Evolutionary conservation across 2,329 filamentous ascomycete genomes (phyloP), one percentile per base, ranked within the genome.

Genomic region (Ceratocystis alfenasii): DNA sequence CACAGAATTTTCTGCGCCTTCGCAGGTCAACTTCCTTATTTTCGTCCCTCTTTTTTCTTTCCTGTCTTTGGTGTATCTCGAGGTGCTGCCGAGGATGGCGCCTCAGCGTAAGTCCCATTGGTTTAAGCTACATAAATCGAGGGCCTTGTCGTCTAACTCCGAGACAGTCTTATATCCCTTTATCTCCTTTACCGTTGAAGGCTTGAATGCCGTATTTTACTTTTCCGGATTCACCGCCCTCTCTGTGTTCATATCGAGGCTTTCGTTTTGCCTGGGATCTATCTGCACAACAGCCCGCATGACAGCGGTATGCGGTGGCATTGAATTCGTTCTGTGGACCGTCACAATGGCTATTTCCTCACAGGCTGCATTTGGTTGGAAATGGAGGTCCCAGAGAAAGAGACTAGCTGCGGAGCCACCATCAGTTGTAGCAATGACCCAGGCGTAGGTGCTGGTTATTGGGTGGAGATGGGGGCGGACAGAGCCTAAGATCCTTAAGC

Each of bases 161-260:
- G n/a, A 25, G 20, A 41, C n/a, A 79, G 76, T 75, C 48, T 78
- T 78, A 44, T 78, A 82, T 71, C 78, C 81, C 36, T 80, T 78
- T 69, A 76, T 74, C 10, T 75, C 78, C 53, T 71, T 85, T 44
- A 76, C 73, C 30, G 69, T 84, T 68, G 83, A 85, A 70, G 70
- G 75, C 44, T 65, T 77, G 70, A 85, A 84, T 72, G 75, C 78
- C 3, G 69, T 84, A 66, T 80, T 85, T 71, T 84, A 83, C 75
- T 82, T 86, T 72, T 76, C 78, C 22, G 83, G 82, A 66, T 85
- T 85, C 74, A 77, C 84, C 70, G 81, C 81, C 8, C 77, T 85
- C 22, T 76, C 81, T 55, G 78, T 81, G 68, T 85, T 84, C 74
- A 78, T 86, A 69, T 75, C 77, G 71, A 75, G 75, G 64, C 75